phyloP scores from a whole-genome alignment of 441 rosid species.

The Euphorbia neoarborescens region DNA sequence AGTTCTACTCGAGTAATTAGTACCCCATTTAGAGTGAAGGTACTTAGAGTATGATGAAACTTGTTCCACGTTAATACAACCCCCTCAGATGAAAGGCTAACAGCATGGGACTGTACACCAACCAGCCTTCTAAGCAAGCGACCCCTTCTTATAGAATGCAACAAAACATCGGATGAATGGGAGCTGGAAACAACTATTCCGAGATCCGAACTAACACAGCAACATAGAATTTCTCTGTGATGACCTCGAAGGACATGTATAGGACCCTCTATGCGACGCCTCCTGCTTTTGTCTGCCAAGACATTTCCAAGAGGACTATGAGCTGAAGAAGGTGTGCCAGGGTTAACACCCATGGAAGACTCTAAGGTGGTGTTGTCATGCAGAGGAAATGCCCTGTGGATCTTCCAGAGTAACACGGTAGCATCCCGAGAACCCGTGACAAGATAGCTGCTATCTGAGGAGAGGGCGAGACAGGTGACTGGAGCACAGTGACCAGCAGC shows the following conservation, averaged over 20 bases:
- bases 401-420: conserved; percentile 86
- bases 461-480: conserved; percentile 92
- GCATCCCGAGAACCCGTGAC: conserved; percentile 89
- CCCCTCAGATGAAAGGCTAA: conserved; percentile 79
- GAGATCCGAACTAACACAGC: conserved; percentile 84
- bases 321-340: conserved; percentile 38
- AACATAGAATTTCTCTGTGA: conserved; percentile 55
- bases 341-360: conserved; percentile 35
- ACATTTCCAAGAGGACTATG: conserved; percentile 39
- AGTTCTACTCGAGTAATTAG: conserved; percentile 57
- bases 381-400: conserved; percentile 51
- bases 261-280: conserved; percentile 80
- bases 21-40: conserved; percentile 70
- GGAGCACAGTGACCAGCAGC: conserved; percentile 94
- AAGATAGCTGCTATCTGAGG: conserved; percentile 76
- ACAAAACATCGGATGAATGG: conserved; percentile 52
- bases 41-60: conserved; percentile 47
- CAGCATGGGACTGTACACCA: conserved; percentile 69
- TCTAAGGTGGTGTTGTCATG: conserved; percentile 49
- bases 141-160: conserved; percentile 86
- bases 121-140: conserved; percentile 74
- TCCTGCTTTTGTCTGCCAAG: conserved; percentile 57
- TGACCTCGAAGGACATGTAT: conserved; percentile 91
- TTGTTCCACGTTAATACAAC: conserved; percentile 75
- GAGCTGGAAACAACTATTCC: conserved; percentile 83